These are phyloP conservation scores for Plasmodium gallinaceum DNA, from an alignment of 169 alveolate species.

Conservation along the genomic window DNA sequence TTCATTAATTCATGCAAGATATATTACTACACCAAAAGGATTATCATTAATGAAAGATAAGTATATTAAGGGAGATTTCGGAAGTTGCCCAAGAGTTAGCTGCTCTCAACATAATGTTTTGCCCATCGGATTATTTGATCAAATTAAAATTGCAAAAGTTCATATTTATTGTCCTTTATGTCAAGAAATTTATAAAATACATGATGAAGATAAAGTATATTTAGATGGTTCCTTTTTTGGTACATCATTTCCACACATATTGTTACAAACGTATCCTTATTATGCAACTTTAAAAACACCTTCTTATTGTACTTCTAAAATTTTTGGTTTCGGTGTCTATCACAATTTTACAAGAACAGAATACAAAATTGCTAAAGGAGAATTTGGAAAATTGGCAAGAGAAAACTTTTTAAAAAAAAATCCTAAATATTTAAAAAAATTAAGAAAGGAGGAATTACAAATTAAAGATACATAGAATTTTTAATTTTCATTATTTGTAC, in stretches of 20 bases:
- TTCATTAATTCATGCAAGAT: conserved; percentile 96
- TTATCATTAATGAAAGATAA: conserved; percentile 94
- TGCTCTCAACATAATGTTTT: conserved; percentile 95
- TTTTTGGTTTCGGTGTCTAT: conserved; percentile 89
- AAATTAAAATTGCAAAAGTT: conserved; percentile 93
- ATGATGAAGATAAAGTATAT: conserved; percentile 89
- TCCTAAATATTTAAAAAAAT: conserved; percentile 68
- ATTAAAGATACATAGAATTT: conserved; percentile 40
- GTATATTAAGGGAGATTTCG: conserved; percentile 96
- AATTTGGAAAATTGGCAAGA: conserved; percentile 60
- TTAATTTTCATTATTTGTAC: too few species aligned
- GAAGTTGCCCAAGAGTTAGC: conserved; percentile 97
- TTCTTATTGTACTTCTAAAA: conserved; percentile 85
- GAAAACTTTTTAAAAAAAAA: conserved; percentile 67
- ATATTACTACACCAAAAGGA: conserved; percentile 94
- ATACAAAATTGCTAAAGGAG: conserved; percentile 72
- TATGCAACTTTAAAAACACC: conserved; percentile 88
- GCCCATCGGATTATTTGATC: conserved; percentile 97
- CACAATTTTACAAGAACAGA: conserved; percentile 75
- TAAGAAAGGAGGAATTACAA: conserved; percentile 60
- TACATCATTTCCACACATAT: conserved; percentile 94
- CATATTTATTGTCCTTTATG: conserved; percentile 97
- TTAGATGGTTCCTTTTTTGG: conserved; percentile 98
- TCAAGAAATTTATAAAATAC: conserved; percentile 92
- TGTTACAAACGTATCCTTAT: conserved; percentile 92